Percentiles rank a stretch among this genome's conserved stretches.
Conservation (phyloP, 331 rosid species). For the Acacia pycnantha region DNA sequence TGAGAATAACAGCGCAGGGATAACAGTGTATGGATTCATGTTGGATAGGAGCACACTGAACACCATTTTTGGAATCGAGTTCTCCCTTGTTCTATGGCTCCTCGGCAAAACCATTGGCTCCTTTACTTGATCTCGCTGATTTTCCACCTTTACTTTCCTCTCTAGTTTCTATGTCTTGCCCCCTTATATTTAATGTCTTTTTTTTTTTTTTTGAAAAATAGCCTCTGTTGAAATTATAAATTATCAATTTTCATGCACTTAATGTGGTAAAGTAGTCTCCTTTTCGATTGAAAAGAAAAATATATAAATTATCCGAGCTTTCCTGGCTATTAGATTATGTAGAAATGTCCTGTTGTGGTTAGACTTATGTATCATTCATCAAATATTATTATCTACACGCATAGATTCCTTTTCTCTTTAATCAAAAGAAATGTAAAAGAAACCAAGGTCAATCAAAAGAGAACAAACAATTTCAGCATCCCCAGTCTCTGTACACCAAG, state of each 20-base stretch:
- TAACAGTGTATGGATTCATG: slow-evolving; percentile 74
- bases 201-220: background rate
- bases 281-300: too few species aligned
- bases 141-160: background rate
- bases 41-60: slow-evolving; percentile 77
- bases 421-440: background rate
- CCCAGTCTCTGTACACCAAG: background rate
- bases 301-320: background rate
- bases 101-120: slow-evolving; percentile 79
- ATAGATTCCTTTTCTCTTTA: background rate
- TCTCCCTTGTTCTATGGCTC: slow-evolving; percentile 83
- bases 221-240: background rate
- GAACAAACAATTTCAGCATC: background rate
- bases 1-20: slow-evolving; percentile 87
- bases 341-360: background rate
- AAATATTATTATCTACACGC: background rate
- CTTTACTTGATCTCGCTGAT: slow-evolving; percentile 29
- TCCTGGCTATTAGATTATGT: background rate
- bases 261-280: too few species aligned
- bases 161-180: background rate
- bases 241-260: too few species aligned
- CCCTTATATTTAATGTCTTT: background rate
- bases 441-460: background rate
- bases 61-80: slow-evolving; percentile 73
- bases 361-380: background rate